Percentiles rank a stretch among this genome's conserved stretches.
phyloP scores from a whole-genome alignment of 345 rosid species.

The Salix udensis region DNA sequence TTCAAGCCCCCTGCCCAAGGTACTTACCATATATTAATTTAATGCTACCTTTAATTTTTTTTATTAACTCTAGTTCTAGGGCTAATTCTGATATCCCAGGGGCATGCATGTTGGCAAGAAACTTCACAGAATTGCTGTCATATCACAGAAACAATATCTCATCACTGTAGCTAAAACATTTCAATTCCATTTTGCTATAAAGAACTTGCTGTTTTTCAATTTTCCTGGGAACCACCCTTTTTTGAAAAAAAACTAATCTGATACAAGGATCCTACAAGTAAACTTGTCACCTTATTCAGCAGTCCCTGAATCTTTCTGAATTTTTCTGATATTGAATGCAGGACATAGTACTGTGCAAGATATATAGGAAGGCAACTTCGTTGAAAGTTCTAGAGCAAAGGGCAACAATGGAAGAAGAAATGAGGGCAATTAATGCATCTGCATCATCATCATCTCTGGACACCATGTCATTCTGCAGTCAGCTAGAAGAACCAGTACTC shows the following conservation, averaged over 20 bases:
- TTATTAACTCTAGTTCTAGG: background rate
- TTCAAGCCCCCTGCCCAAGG: constrained; percentile 58
- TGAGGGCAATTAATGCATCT: constrained; percentile 32
- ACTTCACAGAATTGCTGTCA: background rate
- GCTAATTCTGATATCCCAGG: background rate
- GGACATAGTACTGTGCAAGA: constrained; percentile 92
- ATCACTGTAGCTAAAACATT: background rate
- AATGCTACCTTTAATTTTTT: background rate
- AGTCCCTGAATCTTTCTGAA: background rate
- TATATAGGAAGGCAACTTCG: constrained; percentile 87
- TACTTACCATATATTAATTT: constrained; percentile 15
- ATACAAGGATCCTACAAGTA: background rate
- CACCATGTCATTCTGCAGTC: constrained; percentile 33
- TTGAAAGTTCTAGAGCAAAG: constrained; percentile 80
- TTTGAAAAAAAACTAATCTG: background rate
- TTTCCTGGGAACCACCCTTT: background rate
- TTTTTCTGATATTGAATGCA: constrained; percentile 20
- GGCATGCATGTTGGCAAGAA: background rate
- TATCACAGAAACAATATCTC: background rate
- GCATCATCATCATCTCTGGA: constrained; percentile 40
- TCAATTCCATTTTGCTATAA: background rate
- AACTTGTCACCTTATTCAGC: no score
- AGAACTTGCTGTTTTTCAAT: background rate
- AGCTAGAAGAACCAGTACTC: constrained; percentile 34
- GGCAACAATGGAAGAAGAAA: constrained; percentile 62